These are phyloP conservation scores for Podaxis sp. DNA, from an alignment of 768 basidiomycete species.

Conservation along the genomic window DNA sequence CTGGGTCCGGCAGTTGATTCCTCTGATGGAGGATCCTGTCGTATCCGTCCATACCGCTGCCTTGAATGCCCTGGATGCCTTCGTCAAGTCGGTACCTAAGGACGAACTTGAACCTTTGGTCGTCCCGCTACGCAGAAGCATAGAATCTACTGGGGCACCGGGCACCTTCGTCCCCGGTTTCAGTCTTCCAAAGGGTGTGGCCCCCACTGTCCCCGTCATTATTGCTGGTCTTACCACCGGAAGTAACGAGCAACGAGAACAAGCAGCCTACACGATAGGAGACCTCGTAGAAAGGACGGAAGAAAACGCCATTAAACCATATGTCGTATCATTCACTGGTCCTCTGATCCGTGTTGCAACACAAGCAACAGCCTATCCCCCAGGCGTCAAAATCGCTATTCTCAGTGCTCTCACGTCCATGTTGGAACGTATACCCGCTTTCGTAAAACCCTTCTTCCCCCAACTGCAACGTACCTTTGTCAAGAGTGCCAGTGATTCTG, in stretches of 20 bases:
- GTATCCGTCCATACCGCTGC: slow-evolving; percentile 78
- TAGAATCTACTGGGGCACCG: slow-evolving; percentile 80
- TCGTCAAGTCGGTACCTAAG: slow-evolving; percentile 88
- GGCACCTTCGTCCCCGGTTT: slow-evolving; percentile 83
- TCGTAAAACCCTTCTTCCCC: slow-evolving; percentile 98
- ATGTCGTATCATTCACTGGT: slow-evolving; percentile 92
- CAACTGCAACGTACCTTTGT: slow-evolving; percentile 96
- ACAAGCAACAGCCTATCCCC: slow-evolving; percentile 84
- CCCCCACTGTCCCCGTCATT: slow-evolving; percentile 81
- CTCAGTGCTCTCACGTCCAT: slow-evolving; percentile 81
- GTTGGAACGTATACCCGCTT: slow-evolving; percentile 78
- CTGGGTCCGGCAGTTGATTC: slow-evolving; percentile 89
- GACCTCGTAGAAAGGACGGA: slow-evolving; percentile 89
- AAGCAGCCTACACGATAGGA: slow-evolving; percentile 94
- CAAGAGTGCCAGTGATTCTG: slow-evolving; percentile 81
- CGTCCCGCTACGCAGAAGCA: slow-evolving; percentile 80
- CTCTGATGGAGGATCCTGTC: slow-evolving; percentile 74
- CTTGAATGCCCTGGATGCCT: slow-evolving; percentile 76
- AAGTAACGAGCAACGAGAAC: slow-evolving; percentile 91
- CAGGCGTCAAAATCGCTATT: slow-evolving; percentile 90
- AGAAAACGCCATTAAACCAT: slow-evolving; percentile 84
- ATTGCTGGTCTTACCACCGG: slow-evolving; percentile 92
- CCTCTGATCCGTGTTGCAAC: slow-evolving; percentile 94
- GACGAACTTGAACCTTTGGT: slow-evolving; percentile 91
- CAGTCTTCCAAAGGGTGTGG: slow-evolving; percentile 76